These are phyloP conservation scores for Lactarius tabidus DNA, from an alignment of 768 basidiomycete species.

Conservation along the genomic window DNA sequence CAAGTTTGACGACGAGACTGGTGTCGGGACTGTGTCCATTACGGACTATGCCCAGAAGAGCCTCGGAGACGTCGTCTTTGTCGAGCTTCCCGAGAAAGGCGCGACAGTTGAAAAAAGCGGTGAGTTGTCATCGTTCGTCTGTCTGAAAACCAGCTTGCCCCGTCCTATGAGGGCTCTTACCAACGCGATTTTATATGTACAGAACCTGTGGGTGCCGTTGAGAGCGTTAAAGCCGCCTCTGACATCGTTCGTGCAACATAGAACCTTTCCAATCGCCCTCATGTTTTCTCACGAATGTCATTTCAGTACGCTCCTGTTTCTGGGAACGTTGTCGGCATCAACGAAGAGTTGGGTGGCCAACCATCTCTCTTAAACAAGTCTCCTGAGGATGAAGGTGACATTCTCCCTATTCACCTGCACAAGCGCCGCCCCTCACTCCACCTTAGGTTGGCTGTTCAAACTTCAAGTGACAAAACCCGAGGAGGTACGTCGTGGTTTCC, in stretches of 20 bases:
- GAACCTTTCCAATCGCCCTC: neutral
- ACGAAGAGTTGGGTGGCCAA: slow-evolving; percentile 57
- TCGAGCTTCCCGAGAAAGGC: slow-evolving; percentile 76
- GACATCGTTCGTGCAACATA: slow-evolving; percentile 63
- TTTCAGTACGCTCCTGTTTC: slow-evolving; percentile 87
- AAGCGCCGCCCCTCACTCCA: slow-evolving; percentile 1
- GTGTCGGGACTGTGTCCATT: slow-evolving; percentile 77
- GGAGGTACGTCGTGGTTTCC: slow-evolving; percentile 51
- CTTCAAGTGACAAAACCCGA: slow-evolving; percentile 72
- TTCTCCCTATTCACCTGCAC: neutral
- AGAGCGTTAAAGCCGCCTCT: slow-evolving; percentile 95
- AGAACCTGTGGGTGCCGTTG: slow-evolving; percentile 86
- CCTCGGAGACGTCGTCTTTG: slow-evolving; percentile 95
- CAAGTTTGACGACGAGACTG: slow-evolving; percentile 68
- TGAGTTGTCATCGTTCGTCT: slow-evolving; percentile 37
- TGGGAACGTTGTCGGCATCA: slow-evolving; percentile 77
- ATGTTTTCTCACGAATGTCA: slow-evolving; percentile 19
- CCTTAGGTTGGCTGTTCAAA: slow-evolving; percentile 92
- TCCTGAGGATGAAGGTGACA: slow-evolving; percentile 74
- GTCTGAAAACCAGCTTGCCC: neutral
- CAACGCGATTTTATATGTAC: neutral
- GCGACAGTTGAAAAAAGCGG: slow-evolving; percentile 66
- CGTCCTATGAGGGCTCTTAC: neutral
- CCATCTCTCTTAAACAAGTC: slow-evolving; percentile 88
- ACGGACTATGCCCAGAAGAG: slow-evolving; percentile 90